Conservation (phyloP, 1,284 basidiomycete genomes). For the Boletellus deceptivus region DNA sequence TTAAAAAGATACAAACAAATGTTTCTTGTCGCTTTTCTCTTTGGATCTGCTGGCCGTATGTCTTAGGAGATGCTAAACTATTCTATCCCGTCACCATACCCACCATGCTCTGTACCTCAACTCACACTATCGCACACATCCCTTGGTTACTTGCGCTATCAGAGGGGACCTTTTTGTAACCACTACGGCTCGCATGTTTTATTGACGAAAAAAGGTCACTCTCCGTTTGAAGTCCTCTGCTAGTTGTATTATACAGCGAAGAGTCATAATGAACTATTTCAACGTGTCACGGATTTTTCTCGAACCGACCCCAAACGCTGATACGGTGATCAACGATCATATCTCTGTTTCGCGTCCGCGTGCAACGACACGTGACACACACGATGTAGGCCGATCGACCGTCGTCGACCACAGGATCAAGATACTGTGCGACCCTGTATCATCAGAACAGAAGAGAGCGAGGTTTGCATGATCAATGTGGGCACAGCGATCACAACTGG, state of each 20-base stretch:
- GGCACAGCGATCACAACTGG: constrained; percentile 9
- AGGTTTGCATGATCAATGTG: neutral
- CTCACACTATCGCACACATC: constrained; percentile 7
- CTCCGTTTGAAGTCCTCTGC: neutral
- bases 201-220: neutral
- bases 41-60: constrained; percentile 9
- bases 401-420: neutral
- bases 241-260: constrained; percentile 24
- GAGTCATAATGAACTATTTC: constrained; percentile 19
- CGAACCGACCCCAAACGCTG: neutral
- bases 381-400: neutral
- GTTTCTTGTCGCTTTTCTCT: constrained; percentile 1
- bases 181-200: neutral
- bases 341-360: constrained; percentile 8
- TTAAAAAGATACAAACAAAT: neutral
- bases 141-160: constrained; percentile 1
- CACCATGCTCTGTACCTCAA: constrained; percentile 15
- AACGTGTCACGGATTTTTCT: neutral
- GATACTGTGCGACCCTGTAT: neutral
- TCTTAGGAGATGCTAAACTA: constrained; percentile 14
- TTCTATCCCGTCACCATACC: constrained; percentile 12
- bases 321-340: neutral
- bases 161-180: constrained; percentile 11
- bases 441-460: neutral
- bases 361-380: neutral